Percentiles rank a stretch among this genome's conserved stretches.
phyloP scores from a whole-genome alignment of 1,284 basidiomycete species.

The Tylopilus sp. region DNA sequence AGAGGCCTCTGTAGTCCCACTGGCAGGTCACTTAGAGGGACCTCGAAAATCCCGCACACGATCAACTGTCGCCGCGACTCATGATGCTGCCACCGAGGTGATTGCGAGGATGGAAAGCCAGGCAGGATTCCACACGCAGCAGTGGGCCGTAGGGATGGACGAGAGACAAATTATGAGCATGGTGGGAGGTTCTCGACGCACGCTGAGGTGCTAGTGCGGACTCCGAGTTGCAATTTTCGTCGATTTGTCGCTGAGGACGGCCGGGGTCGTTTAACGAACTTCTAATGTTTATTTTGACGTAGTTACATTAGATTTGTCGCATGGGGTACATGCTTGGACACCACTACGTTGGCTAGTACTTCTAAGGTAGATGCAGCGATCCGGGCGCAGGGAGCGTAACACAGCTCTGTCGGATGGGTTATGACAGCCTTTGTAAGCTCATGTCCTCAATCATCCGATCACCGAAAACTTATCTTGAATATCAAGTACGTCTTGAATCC shows the following conservation, averaged over 20 bases:
- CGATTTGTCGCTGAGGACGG: constrained; percentile 30
- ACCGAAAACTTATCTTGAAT: too few species aligned
- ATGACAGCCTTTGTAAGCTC: too few species aligned
- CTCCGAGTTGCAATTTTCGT: constrained; percentile 6
- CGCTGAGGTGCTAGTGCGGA: constrained; percentile 14
- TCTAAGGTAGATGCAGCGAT: too few species aligned
- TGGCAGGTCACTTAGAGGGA: not conserved
- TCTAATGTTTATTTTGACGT: not conserved
- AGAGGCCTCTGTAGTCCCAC: not conserved
- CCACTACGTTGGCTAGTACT: too few species aligned
- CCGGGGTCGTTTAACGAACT: not conserved
- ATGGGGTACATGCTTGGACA: too few species aligned
- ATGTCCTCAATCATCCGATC: too few species aligned
- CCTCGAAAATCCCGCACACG: not conserved
- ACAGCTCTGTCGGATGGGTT: too few species aligned
- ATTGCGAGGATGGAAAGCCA: constrained; percentile 38
- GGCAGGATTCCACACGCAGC: constrained; percentile 17
- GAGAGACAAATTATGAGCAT: constrained; percentile 8
- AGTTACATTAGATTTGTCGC: constrained; percentile 31
- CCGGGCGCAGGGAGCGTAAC: too few species aligned
- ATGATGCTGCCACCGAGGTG: constrained; percentile 32
- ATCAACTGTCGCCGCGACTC: constrained; percentile 5
- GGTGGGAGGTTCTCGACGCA: constrained; percentile 13
- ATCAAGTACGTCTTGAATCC: too few species aligned
- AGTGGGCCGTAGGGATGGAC: constrained; percentile 8